phyloP scores from a whole-genome alignment of 2,329 filamentous ascomycete genomes.

The Ceratocystiopsis sp. region DNA sequence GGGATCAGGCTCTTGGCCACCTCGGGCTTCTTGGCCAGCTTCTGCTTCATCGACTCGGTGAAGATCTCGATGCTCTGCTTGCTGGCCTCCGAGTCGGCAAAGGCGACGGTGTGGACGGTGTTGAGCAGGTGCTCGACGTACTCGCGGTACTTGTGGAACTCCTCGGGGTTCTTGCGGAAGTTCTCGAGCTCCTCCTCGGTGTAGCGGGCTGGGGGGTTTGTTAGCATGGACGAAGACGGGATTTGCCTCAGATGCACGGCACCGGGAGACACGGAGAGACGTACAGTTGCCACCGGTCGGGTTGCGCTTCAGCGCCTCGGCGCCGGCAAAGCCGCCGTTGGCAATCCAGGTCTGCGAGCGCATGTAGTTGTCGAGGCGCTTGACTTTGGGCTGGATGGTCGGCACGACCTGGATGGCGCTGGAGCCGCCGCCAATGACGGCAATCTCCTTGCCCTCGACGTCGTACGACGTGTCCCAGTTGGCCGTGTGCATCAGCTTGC shows the following conservation, averaged over 20 bases:
- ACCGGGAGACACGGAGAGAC: neutral
- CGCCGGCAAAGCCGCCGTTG: constrained; percentile 1
- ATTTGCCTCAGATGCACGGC: neutral
- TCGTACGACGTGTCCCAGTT: constrained; percentile 10
- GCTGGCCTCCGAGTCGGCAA: constrained; percentile 11
- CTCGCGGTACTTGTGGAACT: constrained; percentile 34
- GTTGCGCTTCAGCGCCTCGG: constrained; percentile 1
- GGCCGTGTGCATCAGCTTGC: constrained; percentile 4
- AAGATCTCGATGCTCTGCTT: constrained; percentile 4
- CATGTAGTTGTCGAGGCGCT: constrained; percentile 16
- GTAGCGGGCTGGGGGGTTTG: neutral
- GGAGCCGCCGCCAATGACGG: constrained; percentile 1
- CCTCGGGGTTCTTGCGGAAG: constrained; percentile 32
- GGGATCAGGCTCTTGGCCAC: constrained; percentile 25
- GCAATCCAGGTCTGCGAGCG: constrained; percentile 14
- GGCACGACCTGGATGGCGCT: constrained; percentile 11
- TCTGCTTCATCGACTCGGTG: constrained; percentile 6
- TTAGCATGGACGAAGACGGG: too few relatives aligned
- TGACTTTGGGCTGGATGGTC: constrained; percentile 18
- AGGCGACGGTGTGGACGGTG: neutral
- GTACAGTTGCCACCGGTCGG: constrained; percentile 1
- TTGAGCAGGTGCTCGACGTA: constrained; percentile 31
- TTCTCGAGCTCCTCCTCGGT: constrained; percentile 26
- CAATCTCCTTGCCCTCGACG: neutral
- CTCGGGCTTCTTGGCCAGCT: constrained; percentile 15